Evolutionary conservation across 306 rosid genomes (phyloP), one percentile per base, ranked within the genome.

Genomic region (Senna tora): DNA sequence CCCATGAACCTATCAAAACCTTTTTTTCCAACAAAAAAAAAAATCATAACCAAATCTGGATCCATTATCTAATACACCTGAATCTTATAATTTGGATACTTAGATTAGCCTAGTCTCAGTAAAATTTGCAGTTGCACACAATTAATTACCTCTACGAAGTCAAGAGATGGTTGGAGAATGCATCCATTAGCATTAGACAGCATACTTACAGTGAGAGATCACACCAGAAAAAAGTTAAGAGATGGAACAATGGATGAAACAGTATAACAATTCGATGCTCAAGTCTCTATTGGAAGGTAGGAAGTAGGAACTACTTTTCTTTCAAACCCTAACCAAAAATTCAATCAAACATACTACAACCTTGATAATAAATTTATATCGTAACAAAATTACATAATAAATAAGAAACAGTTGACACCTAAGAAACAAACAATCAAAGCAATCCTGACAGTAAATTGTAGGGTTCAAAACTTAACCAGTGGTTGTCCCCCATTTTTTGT

Each of bases 261-360:
- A 20, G 14, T 22, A 22, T 14, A 54, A 53, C 42, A 38, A 17
- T 28, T 32, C 57, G 17, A 32, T 13, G 38, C 36, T 19, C 47
- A 30, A 13, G 20, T 43, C 28, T 51, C 15, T 14, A 39, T 3
- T 28, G 41, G 33, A 15, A 45, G 49, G 55, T 12, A 9, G 38
- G 38, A 33, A 33, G 4, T 33, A 43, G 73, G 21, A 53, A 58
- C 47, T 38, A 25, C 50, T 32, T 74, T 36, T 68, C 16, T 52
- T 67, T 64, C 34, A 34, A 66, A 22, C 56, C 52, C 71, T 49
- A 3, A 43, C 28, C 50, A 82, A 80, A 80, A 69, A n/a, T 69
- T 58, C 71, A 65, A 69, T 19, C 45, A 45, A 9, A 33, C 2
- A 10, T 19, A 59, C 67, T 45, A 65, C 61, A 45, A 34, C 33